phyloP scores from a whole-genome alignment of 2,329 filamentous ascomycete species.

The Colletotrichum sp. region DNA sequence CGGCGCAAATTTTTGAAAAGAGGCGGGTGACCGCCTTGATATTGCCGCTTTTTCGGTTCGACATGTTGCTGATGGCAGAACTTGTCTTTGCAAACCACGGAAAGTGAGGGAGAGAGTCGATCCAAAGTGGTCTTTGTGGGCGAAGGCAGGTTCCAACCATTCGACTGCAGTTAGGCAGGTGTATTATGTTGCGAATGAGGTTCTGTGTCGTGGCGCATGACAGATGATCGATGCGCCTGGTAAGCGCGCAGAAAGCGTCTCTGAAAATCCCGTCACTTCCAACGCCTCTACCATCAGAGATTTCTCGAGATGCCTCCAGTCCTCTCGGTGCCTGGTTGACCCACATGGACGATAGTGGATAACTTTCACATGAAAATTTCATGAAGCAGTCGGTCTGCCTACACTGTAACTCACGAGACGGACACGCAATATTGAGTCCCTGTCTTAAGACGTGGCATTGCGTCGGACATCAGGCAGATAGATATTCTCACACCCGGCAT shows the following conservation, averaged over 20 bases:
- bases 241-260: neutral
- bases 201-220: neutral
- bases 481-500: neutral
- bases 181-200: neutral
- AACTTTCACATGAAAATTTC: neutral
- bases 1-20: neutral
- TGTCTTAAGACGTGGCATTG: neutral
- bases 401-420: neutral
- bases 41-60: neutral
- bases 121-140: neutral
- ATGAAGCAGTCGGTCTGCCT: neutral
- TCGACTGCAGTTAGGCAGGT: neutral
- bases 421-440: neutral
- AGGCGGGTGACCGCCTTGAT: constrained; percentile 11
- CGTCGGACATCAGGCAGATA: neutral
- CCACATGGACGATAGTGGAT: neutral
- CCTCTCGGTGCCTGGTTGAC: neutral
- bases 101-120: neutral
- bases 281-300: neutral
- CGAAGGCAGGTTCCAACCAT: neutral
- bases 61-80: neutral
- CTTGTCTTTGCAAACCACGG: neutral
- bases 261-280: neutral
- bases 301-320: neutral
- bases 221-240: neutral